A percentile compares a stretch with the other conserved stretches of the same genome.
Evolutionary conservation across 1,139 yeast genomes (phyloP).

Genomic region (Pichia sp.): DNA sequence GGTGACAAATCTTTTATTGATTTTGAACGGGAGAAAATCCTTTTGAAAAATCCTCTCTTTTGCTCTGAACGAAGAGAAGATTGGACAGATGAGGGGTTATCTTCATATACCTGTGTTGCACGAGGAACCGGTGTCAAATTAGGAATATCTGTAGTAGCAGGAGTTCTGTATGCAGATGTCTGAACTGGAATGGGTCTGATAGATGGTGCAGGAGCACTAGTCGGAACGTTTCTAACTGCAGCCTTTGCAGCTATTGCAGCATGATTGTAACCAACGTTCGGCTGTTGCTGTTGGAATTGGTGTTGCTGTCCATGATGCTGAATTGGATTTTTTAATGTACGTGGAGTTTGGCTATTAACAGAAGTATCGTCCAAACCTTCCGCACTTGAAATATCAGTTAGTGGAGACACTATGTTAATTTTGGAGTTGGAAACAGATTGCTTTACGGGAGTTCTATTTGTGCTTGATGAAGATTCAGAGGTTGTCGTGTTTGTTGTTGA

Average conservation of each 20-base stretch:
- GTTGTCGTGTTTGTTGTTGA: conserved; percentile 18
- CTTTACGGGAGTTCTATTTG: conserved; percentile 1
- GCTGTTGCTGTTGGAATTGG: too few species aligned
- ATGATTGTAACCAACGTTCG: not conserved
- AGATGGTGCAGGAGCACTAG: not conserved
- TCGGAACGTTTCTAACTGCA: not conserved
- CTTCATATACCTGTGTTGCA: not conserved
- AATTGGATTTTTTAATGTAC: not conserved
- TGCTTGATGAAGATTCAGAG: not conserved
- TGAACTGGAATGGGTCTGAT: not conserved
- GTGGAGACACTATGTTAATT: not conserved
- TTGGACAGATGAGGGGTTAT: too few species aligned
- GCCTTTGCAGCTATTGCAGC: conserved; percentile 2
- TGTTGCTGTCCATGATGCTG: not conserved
- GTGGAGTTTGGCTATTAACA: not conserved
- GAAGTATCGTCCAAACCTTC: not conserved
- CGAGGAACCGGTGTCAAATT: not conserved
- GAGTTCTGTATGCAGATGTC: not conserved
- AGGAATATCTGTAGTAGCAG: not conserved
- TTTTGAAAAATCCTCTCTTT: conserved; percentile 12
- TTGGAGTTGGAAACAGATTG: not conserved
- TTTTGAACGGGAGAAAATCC: conserved; percentile 11
- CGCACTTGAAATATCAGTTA: conserved; percentile 4
- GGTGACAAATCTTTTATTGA: not conserved
- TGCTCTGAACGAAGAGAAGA: not conserved